Base-by-base conservation (phyloP, 2,329 filamentous ascomycete genomes). In the Coleophoma crateriformis region DNA sequence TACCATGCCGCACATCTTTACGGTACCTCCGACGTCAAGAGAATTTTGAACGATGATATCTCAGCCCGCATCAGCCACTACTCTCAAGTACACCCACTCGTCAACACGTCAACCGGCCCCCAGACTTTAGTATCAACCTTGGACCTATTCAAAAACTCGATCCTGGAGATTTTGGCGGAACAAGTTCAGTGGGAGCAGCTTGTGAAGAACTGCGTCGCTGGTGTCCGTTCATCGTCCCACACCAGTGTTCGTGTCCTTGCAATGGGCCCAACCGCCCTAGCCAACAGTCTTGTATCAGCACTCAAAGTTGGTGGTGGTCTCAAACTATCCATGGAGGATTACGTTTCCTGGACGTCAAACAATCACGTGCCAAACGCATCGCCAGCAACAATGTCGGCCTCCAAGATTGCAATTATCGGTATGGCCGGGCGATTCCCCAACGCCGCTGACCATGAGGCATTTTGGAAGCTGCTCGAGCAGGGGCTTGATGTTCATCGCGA, bases 361-460 rank as follows among this genome's bases (percentile, higher is more conserved):
- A 50, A 54, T 45, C 48, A 49, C 38, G 46, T 58, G 14, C 52
- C 49, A 13, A 43, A n/a, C 33, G 44, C 20, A n/a, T 43, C 41
- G 27, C 53, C 45, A 47, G 54, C 49, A 39, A 47, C 49, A n/a
- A 47, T 50, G n/a, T 45, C 46, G 33, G 51, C 55, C 45, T 55
- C 57, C 12, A 62, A 62, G 34, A 57, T 62, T 32, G 90, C 90
- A 49, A 90, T 95, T 54, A 85, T 95, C 37, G 90, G 90, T 45
- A 87, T 89, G 79, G 80, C 87, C 39, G 86, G 87, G 48, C 79
- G 87, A 45, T 90, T 89, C 64, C 87, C 87, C 2, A 82, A 85
- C 57, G 84, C 87, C 41, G 82, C 80, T 14, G 85, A 77, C 60
- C 77, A 82, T 52, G 84, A 89, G 51, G 78, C 79, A 48, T 80